phyloP scores from a whole-genome alignment of 2,329 filamentous ascomycete species.

The Aspergillus sp. region DNA sequence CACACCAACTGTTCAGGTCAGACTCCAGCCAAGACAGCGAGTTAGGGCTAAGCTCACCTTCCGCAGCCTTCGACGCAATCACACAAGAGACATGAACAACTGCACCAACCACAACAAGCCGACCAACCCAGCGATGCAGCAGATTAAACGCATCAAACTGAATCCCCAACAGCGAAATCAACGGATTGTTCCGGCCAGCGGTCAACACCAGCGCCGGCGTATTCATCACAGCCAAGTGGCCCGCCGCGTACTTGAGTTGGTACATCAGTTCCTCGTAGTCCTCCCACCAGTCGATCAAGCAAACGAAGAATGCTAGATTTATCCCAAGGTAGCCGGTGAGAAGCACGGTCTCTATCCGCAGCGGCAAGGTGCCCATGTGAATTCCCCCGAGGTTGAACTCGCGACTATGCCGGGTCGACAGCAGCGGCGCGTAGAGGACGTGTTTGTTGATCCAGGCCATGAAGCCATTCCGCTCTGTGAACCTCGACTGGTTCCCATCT shows the following conservation, averaged over 20 bases:
- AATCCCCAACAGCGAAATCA: constrained; percentile 75
- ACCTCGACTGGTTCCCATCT: constrained; percentile 23
- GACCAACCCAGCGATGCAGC: constrained; percentile 77
- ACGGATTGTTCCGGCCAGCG: constrained; percentile 85
- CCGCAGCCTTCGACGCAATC: constrained; percentile 20
- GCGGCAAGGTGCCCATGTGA: constrained; percentile 71
- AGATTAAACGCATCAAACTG: constrained; percentile 95
- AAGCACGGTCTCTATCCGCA: constrained; percentile 70
- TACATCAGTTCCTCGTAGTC: constrained; percentile 30
- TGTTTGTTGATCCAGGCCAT: constrained; percentile 38
- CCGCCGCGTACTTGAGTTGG: constrained; percentile 73
- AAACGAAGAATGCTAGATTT: constrained; percentile 70
- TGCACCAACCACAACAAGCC: constrained; percentile 67
- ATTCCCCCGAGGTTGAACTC: constrained; percentile 66
- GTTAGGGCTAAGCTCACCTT: constrained; percentile 19
- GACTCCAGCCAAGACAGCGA: not conserved
- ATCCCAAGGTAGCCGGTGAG: constrained; percentile 63
- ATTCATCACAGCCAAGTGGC: constrained; percentile 79
- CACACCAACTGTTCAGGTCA: constrained; percentile 53
- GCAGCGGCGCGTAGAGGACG: constrained; percentile 61
- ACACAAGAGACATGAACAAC: constrained; percentile 61
- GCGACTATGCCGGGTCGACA: constrained; percentile 70
- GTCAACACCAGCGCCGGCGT: constrained; percentile 84
- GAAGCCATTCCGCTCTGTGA: constrained; percentile 14
- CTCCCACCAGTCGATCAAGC: constrained; percentile 34